A percentile compares a stretch with the other conserved stretches of the same genome.
These are phyloP conservation scores for Aspergillus latus DNA, from an alignment of 2,329 filamentous ascomycete genomes.

Conservation along the genomic window DNA sequence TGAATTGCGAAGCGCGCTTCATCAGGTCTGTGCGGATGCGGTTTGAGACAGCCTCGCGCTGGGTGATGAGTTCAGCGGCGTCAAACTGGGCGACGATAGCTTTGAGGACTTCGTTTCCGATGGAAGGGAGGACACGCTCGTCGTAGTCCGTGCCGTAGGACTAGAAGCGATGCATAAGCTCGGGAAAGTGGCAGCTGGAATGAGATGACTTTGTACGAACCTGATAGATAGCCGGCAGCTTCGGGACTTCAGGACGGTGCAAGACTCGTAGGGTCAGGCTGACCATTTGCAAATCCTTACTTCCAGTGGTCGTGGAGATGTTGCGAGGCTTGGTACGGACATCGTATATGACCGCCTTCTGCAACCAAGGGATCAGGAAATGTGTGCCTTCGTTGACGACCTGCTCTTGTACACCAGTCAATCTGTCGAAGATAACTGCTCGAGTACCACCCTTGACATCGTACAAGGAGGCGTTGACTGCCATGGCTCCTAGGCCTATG, in stretches of 20 bases:
- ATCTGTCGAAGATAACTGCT: slow-evolving; percentile 95
- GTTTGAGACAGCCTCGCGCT: slow-evolving; percentile 94
- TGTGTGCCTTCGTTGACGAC: slow-evolving; percentile 97
- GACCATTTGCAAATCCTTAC: slow-evolving; percentile 99
- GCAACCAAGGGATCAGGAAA: slow-evolving; percentile 93
- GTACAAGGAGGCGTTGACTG: slow-evolving; percentile 82
- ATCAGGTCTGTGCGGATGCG: slow-evolving; percentile 90
- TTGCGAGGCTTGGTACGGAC: slow-evolving; percentile 96
- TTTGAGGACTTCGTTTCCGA: slow-evolving; percentile 99
- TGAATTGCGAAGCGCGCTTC: slow-evolving; percentile 93
- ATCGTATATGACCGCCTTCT: slow-evolving; percentile 92
- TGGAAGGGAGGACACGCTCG: slow-evolving; percentile 95
- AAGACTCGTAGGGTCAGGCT: slow-evolving; percentile 94
- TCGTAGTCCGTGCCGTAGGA: slow-evolving; percentile 98
- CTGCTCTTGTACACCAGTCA: slow-evolving; percentile 86
- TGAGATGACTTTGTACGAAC: slow-evolving; percentile 52
- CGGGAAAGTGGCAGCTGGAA: no score
- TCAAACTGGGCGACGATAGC: slow-evolving; percentile 98
- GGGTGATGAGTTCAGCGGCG: slow-evolving; percentile 96
- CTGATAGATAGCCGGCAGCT: slow-evolving; percentile 97
- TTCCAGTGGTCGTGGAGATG: slow-evolving; percentile 94
- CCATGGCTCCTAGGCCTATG: slow-evolving; percentile 63
- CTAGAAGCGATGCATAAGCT: slow-evolving; percentile 47
- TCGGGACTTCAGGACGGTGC: slow-evolving; percentile 89
- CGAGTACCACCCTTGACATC: slow-evolving; percentile 93